Evolutionary conservation across 225 moss, liverwort and hornwort genomes (phyloP).

Genomic region (Marchantia polymorpha): DNA sequence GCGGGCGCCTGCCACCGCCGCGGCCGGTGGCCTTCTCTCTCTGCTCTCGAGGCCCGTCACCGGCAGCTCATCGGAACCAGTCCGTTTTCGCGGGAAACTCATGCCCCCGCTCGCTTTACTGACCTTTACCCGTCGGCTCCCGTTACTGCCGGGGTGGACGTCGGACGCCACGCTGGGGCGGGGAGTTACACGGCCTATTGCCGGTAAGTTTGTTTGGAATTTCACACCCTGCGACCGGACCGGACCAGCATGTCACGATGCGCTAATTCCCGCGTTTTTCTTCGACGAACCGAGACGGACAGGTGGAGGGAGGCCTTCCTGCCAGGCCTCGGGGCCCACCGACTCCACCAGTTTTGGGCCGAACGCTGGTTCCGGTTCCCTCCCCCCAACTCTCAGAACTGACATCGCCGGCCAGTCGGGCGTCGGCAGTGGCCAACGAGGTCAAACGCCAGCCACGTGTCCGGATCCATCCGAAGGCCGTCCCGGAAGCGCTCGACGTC

Average conservation of each 20-base stretch:
- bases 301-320: not conserved
- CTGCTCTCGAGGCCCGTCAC: not conserved
- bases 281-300: not conserved
- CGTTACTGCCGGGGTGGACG: not conserved
- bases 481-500: not conserved
- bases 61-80: conserved; percentile 8
- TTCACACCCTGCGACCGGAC: not conserved
- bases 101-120: not conserved
- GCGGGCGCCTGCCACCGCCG: not conserved
- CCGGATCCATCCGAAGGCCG: not conserved
- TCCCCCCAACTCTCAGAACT: not conserved
- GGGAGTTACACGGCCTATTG: too few species aligned
- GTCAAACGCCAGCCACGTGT: not conserved
- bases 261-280: not conserved
- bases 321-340: not conserved
- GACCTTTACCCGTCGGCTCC: not conserved
- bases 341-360: not conserved
- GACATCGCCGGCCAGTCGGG: not conserved
- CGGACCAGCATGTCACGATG: not conserved
- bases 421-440: not conserved
- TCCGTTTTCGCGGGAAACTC: conserved; percentile 16
- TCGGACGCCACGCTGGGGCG: too few species aligned
- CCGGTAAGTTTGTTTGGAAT: not conserved
- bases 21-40: not conserved
- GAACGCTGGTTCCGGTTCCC: too few species aligned